Conservation (phyloP, 768 basidiomycete genomes). For the Leccinum subgranulosum region DNA sequence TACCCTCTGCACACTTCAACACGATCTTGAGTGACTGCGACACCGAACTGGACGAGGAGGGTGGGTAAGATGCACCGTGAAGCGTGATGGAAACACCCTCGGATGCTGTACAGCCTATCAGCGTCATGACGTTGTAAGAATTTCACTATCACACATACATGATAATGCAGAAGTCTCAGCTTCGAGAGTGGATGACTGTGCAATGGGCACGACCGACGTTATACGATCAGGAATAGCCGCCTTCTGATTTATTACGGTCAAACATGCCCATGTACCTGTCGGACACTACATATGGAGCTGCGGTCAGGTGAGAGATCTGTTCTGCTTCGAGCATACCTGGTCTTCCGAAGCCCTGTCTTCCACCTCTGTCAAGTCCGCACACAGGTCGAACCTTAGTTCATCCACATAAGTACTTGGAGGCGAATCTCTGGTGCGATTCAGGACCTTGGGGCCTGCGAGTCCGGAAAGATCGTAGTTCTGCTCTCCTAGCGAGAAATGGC, state of each 20-base stretch:
- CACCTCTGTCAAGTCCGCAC: conserved; percentile 49
- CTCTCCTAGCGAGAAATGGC: conserved; percentile 40
- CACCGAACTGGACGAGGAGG: conserved; percentile 38
- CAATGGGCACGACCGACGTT: conserved; percentile 74
- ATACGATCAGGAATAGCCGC: conserved; percentile 53
- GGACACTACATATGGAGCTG: conserved; percentile 50
- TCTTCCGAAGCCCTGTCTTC: conserved; percentile 52
- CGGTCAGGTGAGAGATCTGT: conserved; percentile 2
- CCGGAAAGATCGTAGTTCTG: conserved; percentile 58
- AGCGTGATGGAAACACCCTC: conserved; percentile 56
- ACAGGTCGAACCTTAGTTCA: conserved; percentile 63
- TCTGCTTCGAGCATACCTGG: conserved; percentile 51
- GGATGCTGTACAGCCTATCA: conserved; percentile 38
- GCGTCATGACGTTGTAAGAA: not conserved
- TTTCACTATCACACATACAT: conserved; percentile 34
- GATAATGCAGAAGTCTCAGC: conserved; percentile 27
- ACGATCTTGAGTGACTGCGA: conserved; percentile 61
- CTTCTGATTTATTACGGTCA: conserved; percentile 66
- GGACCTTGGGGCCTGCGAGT: conserved; percentile 49
- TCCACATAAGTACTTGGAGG: conserved; percentile 67
- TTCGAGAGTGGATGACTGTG: conserved; percentile 34
- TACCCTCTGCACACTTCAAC: conserved; percentile 49
- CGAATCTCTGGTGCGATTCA: conserved; percentile 49
- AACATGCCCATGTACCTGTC: conserved; percentile 67
- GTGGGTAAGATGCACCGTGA: conserved; percentile 61